A percentile compares a stretch with the other conserved stretches of the same genome.
These are phyloP conservation scores for Globisporangium perplexum DNA, from an alignment of 352 stramenopile genomes.

Conservation along the genomic window DNA sequence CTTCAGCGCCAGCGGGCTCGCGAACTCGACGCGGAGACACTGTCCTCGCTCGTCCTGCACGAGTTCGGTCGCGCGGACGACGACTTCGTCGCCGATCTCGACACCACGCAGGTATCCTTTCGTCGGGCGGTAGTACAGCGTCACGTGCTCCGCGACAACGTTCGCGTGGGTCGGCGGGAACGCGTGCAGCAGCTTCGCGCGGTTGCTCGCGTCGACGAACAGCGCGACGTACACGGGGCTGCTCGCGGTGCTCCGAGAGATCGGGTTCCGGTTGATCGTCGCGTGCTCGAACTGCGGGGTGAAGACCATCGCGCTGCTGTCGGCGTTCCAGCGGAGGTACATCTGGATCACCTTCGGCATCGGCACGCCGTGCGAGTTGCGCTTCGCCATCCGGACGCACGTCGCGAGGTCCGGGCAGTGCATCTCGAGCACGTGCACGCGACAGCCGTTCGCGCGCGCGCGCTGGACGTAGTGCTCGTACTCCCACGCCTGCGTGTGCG, in stretches of 20 bases:
- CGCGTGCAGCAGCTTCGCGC: slow-evolving; percentile 25
- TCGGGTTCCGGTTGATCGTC: slow-evolving; percentile 37
- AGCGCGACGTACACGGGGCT: slow-evolving; percentile 45
- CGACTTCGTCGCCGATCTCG: slow-evolving; percentile 33
- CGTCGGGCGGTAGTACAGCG: slow-evolving; percentile 54
- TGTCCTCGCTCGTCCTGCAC: slow-evolving; percentile 44
- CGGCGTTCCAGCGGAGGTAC: slow-evolving; percentile 57
- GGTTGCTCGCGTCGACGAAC: slow-evolving; percentile 32
- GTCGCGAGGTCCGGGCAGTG: slow-evolving; percentile 37
- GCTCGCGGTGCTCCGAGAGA: slow-evolving; percentile 33
- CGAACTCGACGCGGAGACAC: slow-evolving; percentile 40
- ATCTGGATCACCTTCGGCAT: slow-evolving; percentile 61
- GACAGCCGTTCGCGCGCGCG: slow-evolving; percentile 18
- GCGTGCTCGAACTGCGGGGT: slow-evolving; percentile 39
- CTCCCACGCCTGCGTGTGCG: slow-evolving; percentile 62
- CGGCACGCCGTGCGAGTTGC: slow-evolving; percentile 65
- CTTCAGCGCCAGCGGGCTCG: slow-evolving; percentile 25
- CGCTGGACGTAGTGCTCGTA: slow-evolving; percentile 49
- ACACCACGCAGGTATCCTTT: slow-evolving; percentile 39
- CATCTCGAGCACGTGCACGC: slow-evolving; percentile 49
- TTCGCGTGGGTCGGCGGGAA: slow-evolving; percentile 26
- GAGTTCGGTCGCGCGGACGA: slow-evolving; percentile 26
- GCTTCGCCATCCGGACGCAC: slow-evolving; percentile 43
- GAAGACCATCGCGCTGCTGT: slow-evolving; percentile 31
- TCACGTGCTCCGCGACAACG: slow-evolving; percentile 58